Evolutionary conservation across 192 early-diverging fungal genomes (phyloP).

Genomic region (Coemansia javaensis): DNA sequence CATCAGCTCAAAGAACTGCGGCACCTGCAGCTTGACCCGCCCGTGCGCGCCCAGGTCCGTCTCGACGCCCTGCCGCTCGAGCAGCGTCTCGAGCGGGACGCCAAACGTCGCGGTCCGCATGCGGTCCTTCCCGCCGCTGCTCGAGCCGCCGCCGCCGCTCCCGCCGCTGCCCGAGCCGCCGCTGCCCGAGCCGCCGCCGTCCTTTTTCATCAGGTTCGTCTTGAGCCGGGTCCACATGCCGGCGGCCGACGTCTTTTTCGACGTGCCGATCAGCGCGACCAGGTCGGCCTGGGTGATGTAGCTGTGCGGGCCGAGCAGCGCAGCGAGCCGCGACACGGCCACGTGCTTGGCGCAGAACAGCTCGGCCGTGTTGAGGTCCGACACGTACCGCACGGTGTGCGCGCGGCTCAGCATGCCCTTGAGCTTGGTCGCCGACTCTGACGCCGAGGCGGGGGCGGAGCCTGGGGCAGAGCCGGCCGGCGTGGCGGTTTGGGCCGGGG

Average conservation of each 20-base stretch:
- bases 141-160: slow-evolving; percentile 1
- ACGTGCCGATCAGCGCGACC: slow-evolving; percentile 67
- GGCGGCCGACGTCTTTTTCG: slow-evolving; percentile 57
- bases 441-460: too few relatives aligned
- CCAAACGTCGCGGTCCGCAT: slow-evolving; percentile 82
- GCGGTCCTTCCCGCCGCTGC: slow-evolving; percentile 31
- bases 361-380: slow-evolving; percentile 66
- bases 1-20: slow-evolving; percentile 78
- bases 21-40: slow-evolving; percentile 66
- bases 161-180: slow-evolving; percentile 12
- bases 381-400: slow-evolving; percentile 47
- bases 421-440: slow-evolving; percentile 34
- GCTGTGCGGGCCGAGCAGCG: slow-evolving; percentile 57
- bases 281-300: slow-evolving; percentile 71
- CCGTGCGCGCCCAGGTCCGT: slow-evolving; percentile 64
- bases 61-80: slow-evolving; percentile 79
- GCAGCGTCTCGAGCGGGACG: slow-evolving; percentile 75
- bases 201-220: slow-evolving; percentile 57
- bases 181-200: too few relatives aligned
- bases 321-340: slow-evolving; percentile 72
- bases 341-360: slow-evolving; percentile 79
- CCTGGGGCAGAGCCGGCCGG: too few relatives aligned
- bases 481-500: too few relatives aligned
- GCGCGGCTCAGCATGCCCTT: slow-evolving; percentile 48
- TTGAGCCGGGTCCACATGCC: slow-evolving; percentile 73